Percentiles rank a stretch among this genome's conserved stretches.
These are phyloP conservation scores for Fraxinus platypoda DNA, from an alignment of 305 asterid genomes.

Conservation along the genomic window DNA sequence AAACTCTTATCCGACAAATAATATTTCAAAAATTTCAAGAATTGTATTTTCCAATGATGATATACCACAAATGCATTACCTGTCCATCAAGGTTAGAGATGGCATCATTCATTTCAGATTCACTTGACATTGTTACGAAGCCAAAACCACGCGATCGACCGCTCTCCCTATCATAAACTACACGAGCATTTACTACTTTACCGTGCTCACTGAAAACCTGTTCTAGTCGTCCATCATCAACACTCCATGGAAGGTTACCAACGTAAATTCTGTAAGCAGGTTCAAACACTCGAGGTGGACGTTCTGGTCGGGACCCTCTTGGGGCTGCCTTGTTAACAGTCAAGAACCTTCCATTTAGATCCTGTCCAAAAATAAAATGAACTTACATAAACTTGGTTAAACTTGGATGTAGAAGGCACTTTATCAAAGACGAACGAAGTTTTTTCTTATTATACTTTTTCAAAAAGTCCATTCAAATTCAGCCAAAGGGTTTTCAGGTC, in stretches of 20 bases:
- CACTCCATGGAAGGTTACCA: conserved; percentile 88
- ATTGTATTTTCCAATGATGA: background rate
- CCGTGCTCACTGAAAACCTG: conserved; percentile 82
- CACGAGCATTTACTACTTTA: conserved; percentile 72
- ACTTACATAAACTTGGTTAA: background rate
- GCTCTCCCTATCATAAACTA: conserved; percentile 70
- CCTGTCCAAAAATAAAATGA: conserved; percentile 45
- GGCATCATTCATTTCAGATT: conserved; percentile 77
- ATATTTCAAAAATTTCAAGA: background rate
- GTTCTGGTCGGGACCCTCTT: conserved; percentile 72
- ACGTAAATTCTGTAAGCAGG: conserved; percentile 62
- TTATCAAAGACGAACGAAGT: background rate
- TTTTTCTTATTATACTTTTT: background rate
- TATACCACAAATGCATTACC: conserved; percentile 36
- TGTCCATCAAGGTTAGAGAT: conserved; percentile 84
- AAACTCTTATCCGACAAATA: background rate
- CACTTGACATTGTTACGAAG: conserved; percentile 72
- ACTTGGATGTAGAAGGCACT: background rate
- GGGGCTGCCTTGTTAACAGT: conserved; percentile 83
- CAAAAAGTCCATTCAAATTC: background rate
- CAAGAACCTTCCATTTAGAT: conserved; percentile 65
- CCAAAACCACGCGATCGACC: conserved; percentile 96
- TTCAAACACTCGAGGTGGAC: conserved; percentile 50
- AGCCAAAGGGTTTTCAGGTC: background rate
- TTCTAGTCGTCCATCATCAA: conserved; percentile 62